Evolutionary conservation across 352 stramenopile species (phyloP).

Genomic region (Peronospora destructor): DNA sequence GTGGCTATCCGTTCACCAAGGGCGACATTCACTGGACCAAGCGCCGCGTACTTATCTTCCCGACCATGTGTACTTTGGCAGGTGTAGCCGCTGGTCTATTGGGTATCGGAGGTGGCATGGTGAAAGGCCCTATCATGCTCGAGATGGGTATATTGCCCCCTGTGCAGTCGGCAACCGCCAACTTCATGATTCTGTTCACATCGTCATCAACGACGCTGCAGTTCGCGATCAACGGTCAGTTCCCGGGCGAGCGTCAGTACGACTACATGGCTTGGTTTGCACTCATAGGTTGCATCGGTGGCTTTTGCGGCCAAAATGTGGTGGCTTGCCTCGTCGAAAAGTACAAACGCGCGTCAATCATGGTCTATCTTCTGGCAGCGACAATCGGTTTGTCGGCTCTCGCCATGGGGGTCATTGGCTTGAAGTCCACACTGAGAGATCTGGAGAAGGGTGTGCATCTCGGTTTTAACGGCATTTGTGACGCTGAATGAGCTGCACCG

Average conservation of each 20-base stretch:
- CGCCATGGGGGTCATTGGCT: conserved; percentile 61
- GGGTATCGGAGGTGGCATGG: conserved; percentile 94
- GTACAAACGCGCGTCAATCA: conserved; percentile 82
- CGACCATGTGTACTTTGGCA: conserved; percentile 87
- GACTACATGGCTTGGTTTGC: conserved; percentile 91
- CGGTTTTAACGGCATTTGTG: conserved; percentile 64
- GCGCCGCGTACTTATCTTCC: conserved; percentile 87
- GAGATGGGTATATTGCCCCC: conserved; percentile 91
- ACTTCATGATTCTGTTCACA: conserved; percentile 87
- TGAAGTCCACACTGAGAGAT: conserved; percentile 50
- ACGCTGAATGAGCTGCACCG: conserved; percentile 31
- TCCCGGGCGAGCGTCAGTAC: conserved; percentile 64
- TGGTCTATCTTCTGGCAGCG: conserved; percentile 65
- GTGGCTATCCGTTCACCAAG: conserved; percentile 71
- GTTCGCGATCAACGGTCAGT: conserved; percentile 77
- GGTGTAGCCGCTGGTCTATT: conserved; percentile 93
- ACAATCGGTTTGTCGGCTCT: conserved; percentile 69
- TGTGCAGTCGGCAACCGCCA: conserved; percentile 88
- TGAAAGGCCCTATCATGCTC: conserved; percentile 96
- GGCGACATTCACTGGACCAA: conserved; percentile 94
- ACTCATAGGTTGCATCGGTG: conserved; percentile 85
- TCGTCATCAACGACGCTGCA: conserved; percentile 91
- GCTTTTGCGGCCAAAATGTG: conserved; percentile 63
- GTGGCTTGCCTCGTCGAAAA: conserved; percentile 89
- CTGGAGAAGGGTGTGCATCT: conserved; percentile 52